phyloP scores from a whole-genome alignment of 2,329 filamentous ascomycete species.

The Colletotrichum cordylinicola region DNA sequence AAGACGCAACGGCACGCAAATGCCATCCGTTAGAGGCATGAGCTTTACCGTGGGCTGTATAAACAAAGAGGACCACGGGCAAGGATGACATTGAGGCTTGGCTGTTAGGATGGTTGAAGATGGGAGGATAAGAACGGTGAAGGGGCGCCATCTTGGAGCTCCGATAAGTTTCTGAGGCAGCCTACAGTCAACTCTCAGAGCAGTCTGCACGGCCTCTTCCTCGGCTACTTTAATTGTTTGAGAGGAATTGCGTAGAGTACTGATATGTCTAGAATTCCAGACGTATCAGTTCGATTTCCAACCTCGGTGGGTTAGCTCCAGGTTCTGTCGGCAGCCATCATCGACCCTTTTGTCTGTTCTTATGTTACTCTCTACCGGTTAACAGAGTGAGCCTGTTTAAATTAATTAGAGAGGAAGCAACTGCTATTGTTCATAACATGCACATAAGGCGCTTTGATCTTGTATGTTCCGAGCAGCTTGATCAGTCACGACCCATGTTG shows the following conservation, averaged over 20 bases:
- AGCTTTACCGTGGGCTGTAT: neutral
- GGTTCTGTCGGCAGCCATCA: neutral
- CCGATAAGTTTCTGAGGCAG: neutral
- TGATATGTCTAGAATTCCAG: neutral
- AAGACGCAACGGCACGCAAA: slow-evolving; percentile 2
- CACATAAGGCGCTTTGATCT: neutral
- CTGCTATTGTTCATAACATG: no score
- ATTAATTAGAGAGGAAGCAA: no score
- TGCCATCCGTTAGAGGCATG: neutral
- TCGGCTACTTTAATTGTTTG: no score
- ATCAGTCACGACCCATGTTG: accelerated
- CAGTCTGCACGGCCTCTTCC: neutral
- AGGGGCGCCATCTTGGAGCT: no score
- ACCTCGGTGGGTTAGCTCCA: neutral
- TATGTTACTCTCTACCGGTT: neutral
- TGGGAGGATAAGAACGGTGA: neutral
- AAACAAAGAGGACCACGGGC: neutral
- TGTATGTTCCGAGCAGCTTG: neutral
- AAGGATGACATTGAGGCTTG: neutral
- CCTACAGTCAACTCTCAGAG: neutral
- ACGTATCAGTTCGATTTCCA: neutral
- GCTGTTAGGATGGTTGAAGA: accelerated
- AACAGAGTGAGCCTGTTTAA: no score
- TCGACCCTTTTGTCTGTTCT: neutral
- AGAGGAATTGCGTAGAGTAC: no score